Conservation (phyloP, 306 rosid genomes). For the Lupinus albus region DNA sequence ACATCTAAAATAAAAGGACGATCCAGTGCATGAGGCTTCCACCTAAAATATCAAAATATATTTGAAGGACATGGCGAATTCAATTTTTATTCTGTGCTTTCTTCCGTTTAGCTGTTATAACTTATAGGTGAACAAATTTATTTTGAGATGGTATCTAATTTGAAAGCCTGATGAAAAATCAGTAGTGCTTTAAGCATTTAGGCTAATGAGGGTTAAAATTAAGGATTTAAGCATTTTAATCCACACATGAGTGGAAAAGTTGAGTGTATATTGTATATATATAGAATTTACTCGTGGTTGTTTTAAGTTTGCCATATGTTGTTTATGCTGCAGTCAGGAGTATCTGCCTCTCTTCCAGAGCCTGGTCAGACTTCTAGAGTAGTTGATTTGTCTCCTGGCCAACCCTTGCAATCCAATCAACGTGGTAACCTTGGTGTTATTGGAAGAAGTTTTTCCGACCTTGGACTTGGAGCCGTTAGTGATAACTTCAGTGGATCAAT, state of each 20-base stretch:
- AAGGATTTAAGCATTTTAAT: constrained; percentile 5
- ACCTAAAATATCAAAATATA: no score
- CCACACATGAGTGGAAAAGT: not conserved
- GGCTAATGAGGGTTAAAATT: not conserved
- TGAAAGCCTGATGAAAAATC: constrained; percentile 22
- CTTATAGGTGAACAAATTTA: constrained; percentile 8
- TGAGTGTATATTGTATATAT: not conserved
- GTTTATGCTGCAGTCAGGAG: constrained; percentile 57
- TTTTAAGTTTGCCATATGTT: constrained; percentile 27
- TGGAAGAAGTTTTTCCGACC: constrained; percentile 79
- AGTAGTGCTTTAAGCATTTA: constrained; percentile 19
- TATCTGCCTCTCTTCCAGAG: constrained; percentile 65
- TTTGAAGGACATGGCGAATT: no score
- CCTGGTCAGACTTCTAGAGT: constrained; percentile 64
- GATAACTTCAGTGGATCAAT: constrained; percentile 61
- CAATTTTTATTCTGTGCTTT: not conserved
- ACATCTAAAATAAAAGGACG: no score
- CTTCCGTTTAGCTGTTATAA: not conserved
- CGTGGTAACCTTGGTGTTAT: constrained; percentile 76
- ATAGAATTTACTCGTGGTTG: constrained; percentile 13
- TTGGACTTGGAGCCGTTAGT: constrained; percentile 75
- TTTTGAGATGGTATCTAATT: not conserved
- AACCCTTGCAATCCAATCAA: constrained; percentile 72
- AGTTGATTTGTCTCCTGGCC: constrained; percentile 79
- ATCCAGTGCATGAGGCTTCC: no score